Evolutionary conservation across 768 basidiomycete genomes (phyloP).

Genomic region (Collybia nuda): DNA sequence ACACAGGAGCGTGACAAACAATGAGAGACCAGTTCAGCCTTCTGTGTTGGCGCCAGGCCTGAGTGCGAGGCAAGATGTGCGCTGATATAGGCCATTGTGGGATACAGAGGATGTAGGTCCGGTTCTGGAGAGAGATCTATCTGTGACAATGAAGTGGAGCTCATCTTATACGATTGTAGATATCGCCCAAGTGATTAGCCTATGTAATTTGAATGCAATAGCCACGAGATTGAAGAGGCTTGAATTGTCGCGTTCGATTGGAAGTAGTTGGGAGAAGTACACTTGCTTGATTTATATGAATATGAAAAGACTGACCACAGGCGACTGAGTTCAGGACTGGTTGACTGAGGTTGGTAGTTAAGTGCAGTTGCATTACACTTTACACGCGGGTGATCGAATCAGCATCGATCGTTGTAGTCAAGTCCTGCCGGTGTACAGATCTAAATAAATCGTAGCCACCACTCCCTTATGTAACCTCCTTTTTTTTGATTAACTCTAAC

Average conservation of each 20-base stretch:
- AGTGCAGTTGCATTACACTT: background rate
- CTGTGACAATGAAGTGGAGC: conserved; percentile 20
- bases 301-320: no score
- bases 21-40: conserved; percentile 69
- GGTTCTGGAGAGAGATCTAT: conserved; percentile 72
- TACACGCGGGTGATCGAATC: no score
- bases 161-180: background rate
- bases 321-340: no score
- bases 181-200: background rate
- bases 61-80: conserved; percentile 65
- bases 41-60: conserved; percentile 67
- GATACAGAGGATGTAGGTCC: conserved; percentile 79
- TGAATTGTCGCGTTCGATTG: no score
- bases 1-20: conserved; percentile 73
- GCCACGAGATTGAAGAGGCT: no score
- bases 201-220: no score
- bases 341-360: background rate
- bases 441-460: no score
- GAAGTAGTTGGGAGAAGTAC: no score
- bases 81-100: conserved; percentile 60
- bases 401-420: no score
- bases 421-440: no score
- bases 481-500: background rate
- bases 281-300: no score
- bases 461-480: no score